A percentile compares a stretch with the other conserved stretches of the same genome.
These are phyloP conservation scores for Coprinopsis marcescibilis DNA, from an alignment of 768 basidiomycete genomes.

Conservation along the genomic window DNA sequence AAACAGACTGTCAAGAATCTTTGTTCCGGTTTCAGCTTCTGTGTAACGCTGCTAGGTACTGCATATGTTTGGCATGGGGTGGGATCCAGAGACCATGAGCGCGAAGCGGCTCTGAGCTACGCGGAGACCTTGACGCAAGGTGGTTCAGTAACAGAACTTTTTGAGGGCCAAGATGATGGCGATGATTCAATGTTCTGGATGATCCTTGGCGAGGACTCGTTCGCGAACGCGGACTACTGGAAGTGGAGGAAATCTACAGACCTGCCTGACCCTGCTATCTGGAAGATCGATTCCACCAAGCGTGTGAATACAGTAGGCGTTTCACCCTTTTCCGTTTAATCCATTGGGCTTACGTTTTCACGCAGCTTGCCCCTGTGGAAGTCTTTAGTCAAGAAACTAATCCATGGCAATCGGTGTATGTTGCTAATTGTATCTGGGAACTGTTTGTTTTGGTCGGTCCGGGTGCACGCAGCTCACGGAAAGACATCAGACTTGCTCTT, in stretches of 20 bases:
- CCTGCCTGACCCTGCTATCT: constrained; percentile 43
- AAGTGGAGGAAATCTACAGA: constrained; percentile 51
- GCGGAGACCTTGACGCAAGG: constrained; percentile 40
- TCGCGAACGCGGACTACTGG: constrained; percentile 82
- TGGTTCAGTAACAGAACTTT: constrained; percentile 42
- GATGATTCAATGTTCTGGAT: constrained; percentile 81
- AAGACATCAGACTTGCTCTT: constrained; percentile 59
- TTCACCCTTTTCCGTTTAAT: neutral
- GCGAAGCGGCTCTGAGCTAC: constrained; percentile 57
- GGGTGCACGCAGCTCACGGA: constrained; percentile 54
- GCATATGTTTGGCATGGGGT: constrained; percentile 80
- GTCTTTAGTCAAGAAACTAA: constrained; percentile 34
- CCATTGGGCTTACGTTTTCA: neutral
- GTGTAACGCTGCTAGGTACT: constrained; percentile 61
- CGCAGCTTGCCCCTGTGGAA: constrained; percentile 42
- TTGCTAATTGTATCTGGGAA: constrained; percentile 78
- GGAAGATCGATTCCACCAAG: constrained; percentile 45
- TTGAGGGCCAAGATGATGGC: constrained; percentile 56
- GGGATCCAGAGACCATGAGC: constrained; percentile 57
- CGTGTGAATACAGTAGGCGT: constrained; percentile 35
- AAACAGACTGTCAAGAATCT: constrained; percentile 55
- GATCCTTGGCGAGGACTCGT: constrained; percentile 70
- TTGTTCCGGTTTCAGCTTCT: constrained; percentile 84
- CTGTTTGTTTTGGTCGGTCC: constrained; percentile 68
- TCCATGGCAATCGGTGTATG: constrained; percentile 45